Evolutionary conservation across 192 early-diverging fungal species (phyloP).

Genomic region (Coemansia sp.): DNA sequence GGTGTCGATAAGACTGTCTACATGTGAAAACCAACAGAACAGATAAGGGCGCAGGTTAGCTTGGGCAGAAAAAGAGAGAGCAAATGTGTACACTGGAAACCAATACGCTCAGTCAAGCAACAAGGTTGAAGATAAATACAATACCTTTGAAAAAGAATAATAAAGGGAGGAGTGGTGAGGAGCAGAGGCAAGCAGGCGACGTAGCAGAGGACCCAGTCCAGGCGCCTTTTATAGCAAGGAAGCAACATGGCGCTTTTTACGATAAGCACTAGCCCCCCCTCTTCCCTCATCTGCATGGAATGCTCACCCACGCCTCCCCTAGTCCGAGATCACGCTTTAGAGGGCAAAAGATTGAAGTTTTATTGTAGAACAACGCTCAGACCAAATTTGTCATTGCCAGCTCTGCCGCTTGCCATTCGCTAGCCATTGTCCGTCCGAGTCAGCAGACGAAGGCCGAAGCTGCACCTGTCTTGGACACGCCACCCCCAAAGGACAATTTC

Average conservation of each 20-base stretch:
- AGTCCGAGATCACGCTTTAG: not conserved
- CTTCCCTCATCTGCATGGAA: not conserved
- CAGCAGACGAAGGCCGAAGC: not conserved
- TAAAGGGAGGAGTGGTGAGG: not conserved
- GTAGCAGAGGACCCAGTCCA: not conserved
- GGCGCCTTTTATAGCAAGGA: not conserved
- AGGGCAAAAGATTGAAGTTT: too few relatives aligned
- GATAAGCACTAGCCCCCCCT: not conserved
- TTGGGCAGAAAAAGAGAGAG: not conserved
- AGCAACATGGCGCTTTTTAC: not conserved
- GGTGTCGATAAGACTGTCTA: not conserved
- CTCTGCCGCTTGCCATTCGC: not conserved
- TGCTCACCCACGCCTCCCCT: not conserved
- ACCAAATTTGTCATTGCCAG: not conserved
- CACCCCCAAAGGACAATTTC: slow-evolving; percentile 21
- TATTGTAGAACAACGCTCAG: too few relatives aligned
- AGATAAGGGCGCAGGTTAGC: not conserved
- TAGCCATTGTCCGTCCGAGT: not conserved
- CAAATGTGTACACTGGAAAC: not conserved
- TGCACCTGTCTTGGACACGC: not conserved
- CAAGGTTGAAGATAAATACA: not conserved
- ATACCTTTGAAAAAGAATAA: not conserved
- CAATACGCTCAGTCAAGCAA: not conserved
- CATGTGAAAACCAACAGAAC: not conserved
- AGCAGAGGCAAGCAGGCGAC: not conserved